Percentiles rank a stretch among this genome's conserved stretches.
Evolutionary conservation across 1,284 basidiomycete genomes (phyloP).

Genomic region (Trichosporon inkin): DNA sequence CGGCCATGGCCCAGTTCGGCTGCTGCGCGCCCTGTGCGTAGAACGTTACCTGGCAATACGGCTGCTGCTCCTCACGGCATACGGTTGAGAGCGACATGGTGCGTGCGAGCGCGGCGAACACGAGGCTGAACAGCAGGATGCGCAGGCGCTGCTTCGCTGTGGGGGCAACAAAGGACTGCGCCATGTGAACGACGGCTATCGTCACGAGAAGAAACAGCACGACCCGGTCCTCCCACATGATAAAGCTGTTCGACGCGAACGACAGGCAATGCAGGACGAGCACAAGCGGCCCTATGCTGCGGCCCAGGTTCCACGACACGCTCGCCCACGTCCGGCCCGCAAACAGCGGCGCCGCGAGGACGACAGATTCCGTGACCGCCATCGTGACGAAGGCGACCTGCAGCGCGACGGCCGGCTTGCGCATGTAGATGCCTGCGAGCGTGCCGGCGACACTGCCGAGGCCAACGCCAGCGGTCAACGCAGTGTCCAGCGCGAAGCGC

Average conservation of each 20-base stretch:
- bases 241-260: slow-evolving; percentile 89
- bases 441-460: slow-evolving; percentile 35
- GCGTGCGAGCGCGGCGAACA: slow-evolving; percentile 68
- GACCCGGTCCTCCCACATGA: slow-evolving; percentile 89
- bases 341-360: slow-evolving; percentile 31
- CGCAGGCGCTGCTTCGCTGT: slow-evolving; percentile 66
- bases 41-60: slow-evolving; percentile 79
- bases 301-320: slow-evolving; percentile 27
- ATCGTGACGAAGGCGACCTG: slow-evolving; percentile 25
- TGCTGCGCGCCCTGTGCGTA: slow-evolving; percentile 68
- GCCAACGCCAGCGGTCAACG: slow-evolving; percentile 24
- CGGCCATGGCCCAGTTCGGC: slow-evolving; percentile 58
- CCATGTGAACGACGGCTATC: slow-evolving; percentile 56
- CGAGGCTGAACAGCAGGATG: slow-evolving; percentile 64
- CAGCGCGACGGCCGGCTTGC: slow-evolving; percentile 55
- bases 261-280: slow-evolving; percentile 65
- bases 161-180: slow-evolving; percentile 61
- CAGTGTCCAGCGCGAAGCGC: slow-evolving; percentile 41
- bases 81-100: slow-evolving; percentile 72
- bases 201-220: slow-evolving; percentile 69
- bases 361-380: slow-evolving; percentile 38
- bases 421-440: slow-evolving; percentile 33
- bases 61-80: slow-evolving; percentile 92
- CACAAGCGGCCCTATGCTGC: slow-evolving; percentile 53
- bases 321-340: slow-evolving; percentile 13